Evolutionary conservation across 148 eudicot species (phyloP).

Genomic region (Rheum nobile): DNA sequence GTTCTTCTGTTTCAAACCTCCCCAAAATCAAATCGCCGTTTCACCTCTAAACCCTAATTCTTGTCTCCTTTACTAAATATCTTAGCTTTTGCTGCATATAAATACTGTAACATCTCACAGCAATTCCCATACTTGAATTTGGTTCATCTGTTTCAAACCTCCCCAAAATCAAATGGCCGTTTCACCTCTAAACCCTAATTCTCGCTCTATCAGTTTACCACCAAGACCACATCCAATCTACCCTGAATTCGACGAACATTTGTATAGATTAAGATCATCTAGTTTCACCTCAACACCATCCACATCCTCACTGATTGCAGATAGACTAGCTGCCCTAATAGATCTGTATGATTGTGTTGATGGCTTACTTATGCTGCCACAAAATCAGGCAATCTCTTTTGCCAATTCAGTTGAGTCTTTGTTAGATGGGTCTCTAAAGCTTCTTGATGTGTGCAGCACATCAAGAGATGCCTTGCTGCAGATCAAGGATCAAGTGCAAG

Average conservation of each 20-base stretch:
- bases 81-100: background rate
- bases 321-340: slow-evolving; percentile 9
- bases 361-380: slow-evolving; percentile 13
- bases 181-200: background rate
- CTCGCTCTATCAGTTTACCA: slow-evolving; percentile 10
- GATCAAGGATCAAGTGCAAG: slow-evolving; percentile 19
- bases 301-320: slow-evolving; percentile 9
- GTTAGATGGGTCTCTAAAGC: slow-evolving; percentile 23
- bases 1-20: background rate
- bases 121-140: background rate
- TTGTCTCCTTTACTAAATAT: no score
- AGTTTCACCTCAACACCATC: slow-evolving; percentile 4
- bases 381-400: slow-evolving; percentile 14
- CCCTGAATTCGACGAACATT: slow-evolving; percentile 7
- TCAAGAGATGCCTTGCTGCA: slow-evolving; percentile 15
- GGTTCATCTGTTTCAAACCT: background rate
- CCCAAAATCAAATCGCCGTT: slow-evolving; percentile 4
- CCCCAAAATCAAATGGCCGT: slow-evolving; percentile 3
- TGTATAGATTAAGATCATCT: slow-evolving; percentile 1
- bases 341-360: slow-evolving; percentile 15
- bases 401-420: slow-evolving; percentile 4
- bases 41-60: background rate
- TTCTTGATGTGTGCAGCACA: slow-evolving; percentile 21
- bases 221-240: slow-evolving; percentile 4
- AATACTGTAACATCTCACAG: background rate